Evolutionary conservation across 805 yeast genomes (phyloP), one percentile per base, ranked within the genome.

Genomic region (Monosporozyma aquatica): DNA sequence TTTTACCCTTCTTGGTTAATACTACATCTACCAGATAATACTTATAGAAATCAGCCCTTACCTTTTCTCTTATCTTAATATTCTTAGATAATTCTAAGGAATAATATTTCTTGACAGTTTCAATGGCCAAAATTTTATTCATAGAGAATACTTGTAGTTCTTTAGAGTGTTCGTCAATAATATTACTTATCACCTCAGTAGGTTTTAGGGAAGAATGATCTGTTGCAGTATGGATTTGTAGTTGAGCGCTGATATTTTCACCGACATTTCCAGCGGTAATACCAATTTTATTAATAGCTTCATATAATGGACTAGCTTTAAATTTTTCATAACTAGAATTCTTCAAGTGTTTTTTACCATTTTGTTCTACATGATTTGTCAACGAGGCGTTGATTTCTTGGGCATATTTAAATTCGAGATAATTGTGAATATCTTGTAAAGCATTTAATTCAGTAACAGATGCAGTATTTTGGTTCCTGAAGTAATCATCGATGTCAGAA

Each of bases 1-100:
- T 69, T 52, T 71, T 73, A 50, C 94, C 94, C 58, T 87, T 87
- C 47, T 87, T 94, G 0, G 97, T 87, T 37, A 87, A 67, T 13
- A 75, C 75, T 9, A 89, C 80, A 58, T 82, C 82, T 22, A 89
- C 73, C 13, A 73, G 70, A 8, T 92, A 83, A 55, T 73, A 81
- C 42, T 66, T 68, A 61, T 73, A 75, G 58, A 72, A 80, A 42
- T 79, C 81, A 38, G 69, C 65, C 66, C 84, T 76, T 43, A 76
- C 78, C 52, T 78, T 79, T 41, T 75, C 75, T 59, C 97, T 76
- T 33, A 90, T 71, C 49, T 78, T 80, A 11, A 95, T 89, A 56
- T 87, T 82, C 54, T 84, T 81, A 54, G 76, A 78, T 26, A 90
- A 69, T 53, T 87, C 89, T 54, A 86, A 87, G 2, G 94, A 80